A percentile compares a stretch with the other conserved stretches of the same genome.
Evolutionary conservation across 2,329 filamentous ascomycete genomes (phyloP).

Genomic region (Cercospora sojina): DNA sequence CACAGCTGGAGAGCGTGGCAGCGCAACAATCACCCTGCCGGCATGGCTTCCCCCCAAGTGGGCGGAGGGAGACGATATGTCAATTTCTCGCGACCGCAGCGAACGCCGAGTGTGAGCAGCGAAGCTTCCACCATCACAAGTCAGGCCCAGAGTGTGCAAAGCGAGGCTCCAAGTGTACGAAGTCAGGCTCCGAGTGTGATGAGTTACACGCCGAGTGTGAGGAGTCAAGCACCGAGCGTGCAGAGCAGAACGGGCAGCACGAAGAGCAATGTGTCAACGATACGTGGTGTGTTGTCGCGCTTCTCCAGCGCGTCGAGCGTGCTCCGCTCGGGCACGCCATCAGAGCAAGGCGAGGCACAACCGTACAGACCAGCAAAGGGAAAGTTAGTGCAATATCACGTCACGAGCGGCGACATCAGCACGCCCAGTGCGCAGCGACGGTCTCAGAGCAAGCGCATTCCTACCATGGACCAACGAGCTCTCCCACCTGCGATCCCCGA

Average conservation of each 20-base stretch:
- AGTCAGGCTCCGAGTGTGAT: conserved; percentile 10
- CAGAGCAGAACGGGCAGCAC: conserved; percentile 4
- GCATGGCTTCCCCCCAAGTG: not conserved
- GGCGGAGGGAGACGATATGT: conserved; percentile 13
- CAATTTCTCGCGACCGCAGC: conserved; percentile 26
- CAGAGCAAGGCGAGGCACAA: conserved; percentile 23
- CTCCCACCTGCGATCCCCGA: conserved; percentile 21
- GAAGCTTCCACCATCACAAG: conserved; percentile 1
- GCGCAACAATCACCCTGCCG: not conserved
- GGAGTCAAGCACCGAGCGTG: conserved; percentile 5
- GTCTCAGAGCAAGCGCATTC: conserved; percentile 5
- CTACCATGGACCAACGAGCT: conserved; percentile 13
- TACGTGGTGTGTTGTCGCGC: conserved; percentile 7
- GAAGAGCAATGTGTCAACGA: conserved; percentile 11
- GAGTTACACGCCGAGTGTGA: conserved; percentile 5
- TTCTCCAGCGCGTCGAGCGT: conserved; percentile 12
- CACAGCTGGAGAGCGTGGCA: not conserved
- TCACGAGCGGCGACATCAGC: conserved; percentile 29
- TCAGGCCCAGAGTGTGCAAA: conserved; percentile 2
- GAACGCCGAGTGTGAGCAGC: conserved; percentile 20
- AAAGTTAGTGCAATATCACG: conserved; percentile 28
- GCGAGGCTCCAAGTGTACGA: conserved; percentile 4
- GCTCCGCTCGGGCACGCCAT: not conserved
- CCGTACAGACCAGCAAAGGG: conserved; percentile 29
- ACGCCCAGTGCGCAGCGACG: conserved; percentile 12